Evolutionary conservation across 805 yeast genomes (phyloP), one percentile per base, ranked within the genome.

Genomic region (Candida nemodendra): DNA sequence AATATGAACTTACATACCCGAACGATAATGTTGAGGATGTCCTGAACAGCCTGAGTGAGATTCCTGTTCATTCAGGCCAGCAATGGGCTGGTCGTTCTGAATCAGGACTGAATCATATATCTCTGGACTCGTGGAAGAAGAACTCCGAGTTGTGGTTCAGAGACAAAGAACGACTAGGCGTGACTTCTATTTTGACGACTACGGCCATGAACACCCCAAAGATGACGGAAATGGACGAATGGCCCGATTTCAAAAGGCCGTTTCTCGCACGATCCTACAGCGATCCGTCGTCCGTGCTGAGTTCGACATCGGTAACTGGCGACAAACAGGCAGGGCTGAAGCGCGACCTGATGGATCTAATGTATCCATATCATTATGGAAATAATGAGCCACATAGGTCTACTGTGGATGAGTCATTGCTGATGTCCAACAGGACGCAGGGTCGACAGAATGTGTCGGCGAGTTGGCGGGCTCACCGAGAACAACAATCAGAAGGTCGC

Each of bases 111-210:
- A 45, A 47, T 28, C 54, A 53, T 31, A 50, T 57, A 8, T 54
- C 61, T 9, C 39, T 55, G n/a, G 61, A 57, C n/a, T 30, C 54
- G 3, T 57, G 62, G 62, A 47, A 56, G 12, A 33, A 45, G 9
- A 50, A 56, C 28, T 41, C 53, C 1, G 39, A 33, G 5, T 31
- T 26, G 2, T 57, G 62, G 62, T 18, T 44, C 12, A 36, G 39
- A 11, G 44, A 48, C 30, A 53, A 48, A 33, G 52, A 52, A 23
- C 35, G 59, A 23, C 8, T 39, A 17, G 56, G 54, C 19, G 24
- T 19, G 21, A 36, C 34, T 19, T 44, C 44, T 25, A 18, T 32
- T 14, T 27, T 36, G 30, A 34, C 32, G 32, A 30, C 47, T 15
- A 44, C 19, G 32, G 34, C 18, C 24, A 36, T 1, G 28, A 34